Percentiles rank a stretch among this genome's conserved stretches.
These are phyloP conservation scores for Pelargonium fulgidum DNA, from an alignment of 441 rosid genomes.

Conservation along the genomic window DNA sequence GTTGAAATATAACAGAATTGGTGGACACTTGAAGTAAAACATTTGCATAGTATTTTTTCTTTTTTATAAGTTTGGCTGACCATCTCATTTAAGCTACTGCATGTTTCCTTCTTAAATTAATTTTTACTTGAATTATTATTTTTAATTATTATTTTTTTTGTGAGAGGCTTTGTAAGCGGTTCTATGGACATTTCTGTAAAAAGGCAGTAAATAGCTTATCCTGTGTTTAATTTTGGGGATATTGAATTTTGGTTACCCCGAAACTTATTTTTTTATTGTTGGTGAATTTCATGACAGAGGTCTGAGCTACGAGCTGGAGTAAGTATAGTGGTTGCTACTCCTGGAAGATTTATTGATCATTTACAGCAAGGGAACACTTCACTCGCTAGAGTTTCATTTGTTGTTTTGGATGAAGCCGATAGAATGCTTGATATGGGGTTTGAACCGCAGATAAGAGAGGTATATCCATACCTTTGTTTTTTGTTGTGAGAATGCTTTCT, in stretches of 20 bases:
- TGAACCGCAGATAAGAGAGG: constrained; percentile 28
- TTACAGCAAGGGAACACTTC: constrained; percentile 26
- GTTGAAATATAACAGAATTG: background rate
- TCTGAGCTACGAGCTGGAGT: constrained; percentile 25
- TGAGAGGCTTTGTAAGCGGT: no score
- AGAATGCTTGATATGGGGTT: constrained; percentile 31
- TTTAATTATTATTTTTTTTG: no score
- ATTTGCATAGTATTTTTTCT: no score
- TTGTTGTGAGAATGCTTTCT: background rate
- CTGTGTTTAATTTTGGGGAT: no score
- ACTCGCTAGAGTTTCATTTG: constrained; percentile 23
- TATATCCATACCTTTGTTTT: constrained; percentile 9
- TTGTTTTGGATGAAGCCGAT: constrained; percentile 26
- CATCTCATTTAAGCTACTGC: no score
- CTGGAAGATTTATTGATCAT: constrained; percentile 29
- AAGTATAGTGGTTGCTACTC: constrained; percentile 26
- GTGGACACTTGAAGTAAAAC: no score
- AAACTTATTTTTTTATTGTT: background rate
- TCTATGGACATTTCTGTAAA: no score
- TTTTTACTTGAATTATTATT: no score
- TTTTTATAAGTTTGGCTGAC: no score
- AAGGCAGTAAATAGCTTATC: no score
- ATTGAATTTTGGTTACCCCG: no score
- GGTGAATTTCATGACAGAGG: constrained; percentile 14
- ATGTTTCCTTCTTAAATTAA: no score